Evolutionary conservation across 768 basidiomycete species (phyloP).

Genomic region (Mycena galericulata): DNA sequence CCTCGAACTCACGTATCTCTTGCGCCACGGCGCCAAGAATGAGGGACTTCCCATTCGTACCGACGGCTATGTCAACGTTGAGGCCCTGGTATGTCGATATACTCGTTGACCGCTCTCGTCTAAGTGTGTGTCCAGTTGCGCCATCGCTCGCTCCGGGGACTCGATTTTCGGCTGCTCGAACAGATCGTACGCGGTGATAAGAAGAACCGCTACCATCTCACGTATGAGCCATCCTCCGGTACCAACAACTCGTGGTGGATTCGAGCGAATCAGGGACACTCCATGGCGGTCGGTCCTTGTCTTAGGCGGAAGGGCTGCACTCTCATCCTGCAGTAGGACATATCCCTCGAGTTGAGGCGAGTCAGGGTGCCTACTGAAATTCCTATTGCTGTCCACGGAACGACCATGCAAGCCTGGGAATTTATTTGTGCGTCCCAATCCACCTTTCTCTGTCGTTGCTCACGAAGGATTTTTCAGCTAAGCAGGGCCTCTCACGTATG

Average conservation of each 20-base stretch:
- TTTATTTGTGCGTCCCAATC: conserved; percentile 57
- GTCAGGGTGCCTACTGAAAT: conserved; percentile 61
- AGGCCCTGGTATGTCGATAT: conserved; percentile 20
- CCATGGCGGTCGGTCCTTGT: conserved; percentile 58
- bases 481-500: conserved; percentile 73
- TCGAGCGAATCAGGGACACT: conserved; percentile 78
- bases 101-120: not conserved
- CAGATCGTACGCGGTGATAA: conserved; percentile 63
- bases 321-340: conserved; percentile 34
- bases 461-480: conserved; percentile 47
- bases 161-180: conserved; percentile 60
- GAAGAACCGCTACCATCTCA: conserved; percentile 61
- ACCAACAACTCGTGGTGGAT: conserved; percentile 65
- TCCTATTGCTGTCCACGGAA: conserved; percentile 72
- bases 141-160: conserved; percentile 62
- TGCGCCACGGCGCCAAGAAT: conserved; percentile 17
- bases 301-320: no score
- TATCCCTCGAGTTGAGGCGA: conserved; percentile 61
- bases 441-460: conserved; percentile 1
- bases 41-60: conserved; percentile 20
- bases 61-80: conserved; percentile 31
- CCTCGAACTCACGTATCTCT: conserved; percentile 23
- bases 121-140: conserved; percentile 57
- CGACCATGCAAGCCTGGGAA: conserved; percentile 65
- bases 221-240: conserved; percentile 52